These are phyloP conservation scores for Microdochium bolleyi DNA, from an alignment of 2,329 filamentous ascomycete species.

Conservation along the genomic window DNA sequence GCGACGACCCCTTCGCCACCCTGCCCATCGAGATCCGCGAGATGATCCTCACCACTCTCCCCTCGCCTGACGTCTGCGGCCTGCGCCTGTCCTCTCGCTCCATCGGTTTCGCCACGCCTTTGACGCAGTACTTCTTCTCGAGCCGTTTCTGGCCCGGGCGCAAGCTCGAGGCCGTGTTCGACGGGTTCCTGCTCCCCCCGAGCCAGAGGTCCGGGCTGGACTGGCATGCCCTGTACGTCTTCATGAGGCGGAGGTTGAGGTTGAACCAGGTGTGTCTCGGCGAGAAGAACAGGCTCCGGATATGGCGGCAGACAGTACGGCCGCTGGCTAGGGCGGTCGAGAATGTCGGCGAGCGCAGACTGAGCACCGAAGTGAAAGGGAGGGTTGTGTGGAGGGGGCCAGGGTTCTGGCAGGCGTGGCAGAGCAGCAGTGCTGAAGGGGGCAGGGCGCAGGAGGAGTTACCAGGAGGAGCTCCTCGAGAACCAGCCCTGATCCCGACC, in stretches of 20 bases:
- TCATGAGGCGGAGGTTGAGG: conserved; percentile 7
- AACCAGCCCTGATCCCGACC: no score
- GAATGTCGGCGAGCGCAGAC: conserved; percentile 6
- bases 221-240: conserved; percentile 11
- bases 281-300: conserved; percentile 13
- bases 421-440: background rate
- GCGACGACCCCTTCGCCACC: conserved; percentile 9
- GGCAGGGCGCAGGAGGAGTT: no score
- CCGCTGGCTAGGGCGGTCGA: conserved; percentile 10
- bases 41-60: conserved; percentile 12
- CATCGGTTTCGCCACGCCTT: conserved; percentile 7
- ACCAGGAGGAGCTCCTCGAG: background rate
- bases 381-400: background rate
- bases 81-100: conserved; percentile 13
- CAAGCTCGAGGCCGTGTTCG: conserved; percentile 13
- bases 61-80: conserved; percentile 6
- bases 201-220: conserved; percentile 7
- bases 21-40: conserved; percentile 13
- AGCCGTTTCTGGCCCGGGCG: conserved; percentile 14
- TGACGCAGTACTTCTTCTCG: conserved; percentile 14
- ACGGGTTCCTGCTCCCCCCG: conserved; percentile 10
- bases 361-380: background rate
- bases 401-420: background rate
- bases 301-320: conserved; percentile 13
- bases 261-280: conserved; percentile 10